Conservation (phyloP, 2,329 filamentous ascomycete genomes). For the Clonostachys sp. region DNA sequence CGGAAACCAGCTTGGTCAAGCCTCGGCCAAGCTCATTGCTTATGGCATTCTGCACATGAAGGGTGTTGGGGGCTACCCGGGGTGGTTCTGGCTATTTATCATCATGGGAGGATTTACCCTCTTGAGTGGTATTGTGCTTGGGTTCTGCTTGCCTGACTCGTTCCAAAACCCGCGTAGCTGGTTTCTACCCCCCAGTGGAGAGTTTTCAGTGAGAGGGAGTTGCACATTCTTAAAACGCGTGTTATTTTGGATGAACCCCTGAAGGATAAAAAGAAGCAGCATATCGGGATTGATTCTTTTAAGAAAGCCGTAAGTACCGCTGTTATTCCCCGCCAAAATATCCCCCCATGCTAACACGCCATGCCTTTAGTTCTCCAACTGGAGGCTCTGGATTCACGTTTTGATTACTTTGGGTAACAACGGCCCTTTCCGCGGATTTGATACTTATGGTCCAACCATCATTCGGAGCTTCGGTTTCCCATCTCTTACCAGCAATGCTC, state of each 20-base stretch:
- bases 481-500: constrained; percentile 42
- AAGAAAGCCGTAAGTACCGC: constrained; percentile 28
- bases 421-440: constrained; percentile 38
- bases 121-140: constrained; percentile 30
- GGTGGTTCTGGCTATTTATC: constrained; percentile 55
- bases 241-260: constrained; percentile 35
- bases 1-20: constrained; percentile 44
- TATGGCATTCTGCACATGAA: constrained; percentile 44
- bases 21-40: constrained; percentile 28
- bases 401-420: constrained; percentile 44
- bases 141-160: constrained; percentile 37
- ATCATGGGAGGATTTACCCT: constrained; percentile 50
- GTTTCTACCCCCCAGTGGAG: constrained; percentile 28
- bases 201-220: constrained; percentile 30
- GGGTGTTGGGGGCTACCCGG: constrained; percentile 37
- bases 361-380: constrained; percentile 33
- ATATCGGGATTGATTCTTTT: constrained; percentile 36
- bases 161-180: constrained; percentile 35
- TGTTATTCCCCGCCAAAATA: background rate
- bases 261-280: constrained; percentile 41
- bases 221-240: constrained; percentile 34
- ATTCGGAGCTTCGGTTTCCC: constrained; percentile 47
- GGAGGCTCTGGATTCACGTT: constrained; percentile 46
- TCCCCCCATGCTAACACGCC: background rate
- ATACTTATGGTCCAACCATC: constrained; percentile 50